A percentile compares a stretch with the other conserved stretches of the same genome.
These are phyloP conservation scores for Diaporthe australafricana DNA, from an alignment of 2,329 filamentous ascomycete genomes.

Conservation along the genomic window DNA sequence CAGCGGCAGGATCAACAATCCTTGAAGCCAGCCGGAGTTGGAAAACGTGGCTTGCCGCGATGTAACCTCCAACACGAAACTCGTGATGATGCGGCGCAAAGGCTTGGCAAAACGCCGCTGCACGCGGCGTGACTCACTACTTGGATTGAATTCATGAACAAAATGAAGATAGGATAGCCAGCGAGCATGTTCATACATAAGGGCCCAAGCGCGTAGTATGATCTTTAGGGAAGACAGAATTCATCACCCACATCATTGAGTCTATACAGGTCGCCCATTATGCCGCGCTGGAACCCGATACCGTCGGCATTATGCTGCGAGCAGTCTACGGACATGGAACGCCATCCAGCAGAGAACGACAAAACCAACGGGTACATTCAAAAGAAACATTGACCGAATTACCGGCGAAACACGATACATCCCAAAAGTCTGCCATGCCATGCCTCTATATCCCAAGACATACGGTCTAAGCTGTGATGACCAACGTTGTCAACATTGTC, in stretches of 20 bases:
- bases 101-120: background rate
- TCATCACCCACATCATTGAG: background rate
- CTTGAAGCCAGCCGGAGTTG: no score
- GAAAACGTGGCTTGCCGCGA: background rate
- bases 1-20: no score
- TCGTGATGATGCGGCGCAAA: background rate
- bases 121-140: conserved; percentile 15
- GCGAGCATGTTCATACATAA: no score
- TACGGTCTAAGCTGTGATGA: conserved; percentile 1
- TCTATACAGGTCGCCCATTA: background rate
- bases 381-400: background rate
- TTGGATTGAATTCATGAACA: no score
- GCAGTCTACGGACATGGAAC: background rate
- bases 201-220: no score
- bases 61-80: background rate
- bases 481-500: background rate
- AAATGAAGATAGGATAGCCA: no score
- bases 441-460: conserved; percentile 8
- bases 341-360: background rate
- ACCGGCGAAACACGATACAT: background rate
- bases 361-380: conserved; percentile 12
- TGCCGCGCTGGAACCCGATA: conserved; percentile 20
- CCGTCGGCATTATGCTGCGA: conserved; percentile 5
- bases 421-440: background rate
- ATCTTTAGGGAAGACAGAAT: background rate